Percentiles rank a stretch among this genome's conserved stretches.
Conservation (phyloP, 2,329 filamentous ascomycete genomes). For the Venturia effusa region DNA sequence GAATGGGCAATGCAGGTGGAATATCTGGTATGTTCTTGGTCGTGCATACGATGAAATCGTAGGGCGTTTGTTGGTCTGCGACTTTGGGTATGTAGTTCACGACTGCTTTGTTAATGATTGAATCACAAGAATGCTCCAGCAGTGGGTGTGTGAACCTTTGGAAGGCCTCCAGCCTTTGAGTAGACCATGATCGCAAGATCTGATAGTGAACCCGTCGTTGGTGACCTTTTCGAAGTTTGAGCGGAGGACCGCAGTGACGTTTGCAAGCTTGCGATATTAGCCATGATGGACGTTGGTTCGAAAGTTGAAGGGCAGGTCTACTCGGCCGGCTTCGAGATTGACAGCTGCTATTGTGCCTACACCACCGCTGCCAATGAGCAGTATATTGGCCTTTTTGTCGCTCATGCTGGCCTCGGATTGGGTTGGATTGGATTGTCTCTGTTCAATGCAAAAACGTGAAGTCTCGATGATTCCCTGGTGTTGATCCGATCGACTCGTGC, state of each 20-base stretch:
- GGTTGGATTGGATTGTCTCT: too few relatives aligned
- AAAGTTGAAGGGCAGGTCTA: conserved; percentile 2
- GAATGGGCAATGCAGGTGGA: conserved; percentile 32
- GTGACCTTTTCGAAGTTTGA: conserved; percentile 34
- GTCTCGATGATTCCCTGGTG: too few relatives aligned
- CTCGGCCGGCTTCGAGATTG: conserved; percentile 28
- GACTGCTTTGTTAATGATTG: conserved; percentile 16
- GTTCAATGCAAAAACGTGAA: too few relatives aligned
- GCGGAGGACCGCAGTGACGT: conserved; percentile 33
- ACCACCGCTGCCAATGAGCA: conserved; percentile 34
- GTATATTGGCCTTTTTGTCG: conserved; percentile 21
- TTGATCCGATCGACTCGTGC: too few relatives aligned
- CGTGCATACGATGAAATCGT: conserved; percentile 37
- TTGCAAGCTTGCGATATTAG: conserved; percentile 18
- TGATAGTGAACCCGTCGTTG: conserved; percentile 39
- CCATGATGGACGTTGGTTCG: neutral
- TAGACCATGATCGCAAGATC: conserved; percentile 44
- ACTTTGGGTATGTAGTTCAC: conserved; percentile 26
- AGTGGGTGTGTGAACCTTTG: neutral
- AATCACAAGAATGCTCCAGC: neutral
- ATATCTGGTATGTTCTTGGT: conserved; percentile 35
- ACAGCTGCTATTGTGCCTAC: conserved; percentile 34
- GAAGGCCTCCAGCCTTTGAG: conserved; percentile 39
- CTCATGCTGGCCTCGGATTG: neutral
- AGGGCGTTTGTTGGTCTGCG: conserved; percentile 21